Evolutionary conservation across 2,329 filamentous ascomycete species (phyloP).

Genomic region (Calonectria crousiana): DNA sequence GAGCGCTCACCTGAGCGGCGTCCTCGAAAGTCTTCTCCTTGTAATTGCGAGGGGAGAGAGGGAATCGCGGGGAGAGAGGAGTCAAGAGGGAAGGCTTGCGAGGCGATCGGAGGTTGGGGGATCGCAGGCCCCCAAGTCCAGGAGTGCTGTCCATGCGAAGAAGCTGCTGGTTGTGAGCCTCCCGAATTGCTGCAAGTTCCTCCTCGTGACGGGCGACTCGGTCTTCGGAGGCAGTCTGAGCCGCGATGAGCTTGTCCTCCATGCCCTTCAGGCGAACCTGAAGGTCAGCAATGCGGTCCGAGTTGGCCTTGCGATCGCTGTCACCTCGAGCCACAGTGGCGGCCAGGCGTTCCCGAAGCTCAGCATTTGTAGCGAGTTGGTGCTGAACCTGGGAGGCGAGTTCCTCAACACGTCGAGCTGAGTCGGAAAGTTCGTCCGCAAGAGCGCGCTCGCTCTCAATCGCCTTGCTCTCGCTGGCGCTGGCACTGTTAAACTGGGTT

Average conservation of each 20-base stretch:
- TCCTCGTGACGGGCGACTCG: constrained; percentile 87
- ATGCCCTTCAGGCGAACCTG: constrained; percentile 84
- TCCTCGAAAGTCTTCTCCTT: constrained; percentile 77
- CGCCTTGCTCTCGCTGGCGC: constrained; percentile 66
- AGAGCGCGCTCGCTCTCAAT: constrained; percentile 73
- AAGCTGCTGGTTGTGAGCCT: constrained; percentile 82
- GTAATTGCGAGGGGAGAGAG: constrained; percentile 57
- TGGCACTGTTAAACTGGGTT: constrained; percentile 70
- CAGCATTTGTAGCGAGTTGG: constrained; percentile 83
- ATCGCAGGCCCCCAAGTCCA: constrained; percentile 47
- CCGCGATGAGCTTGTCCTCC: constrained; percentile 85
- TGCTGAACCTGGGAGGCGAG: constrained; percentile 82
- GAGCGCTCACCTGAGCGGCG: constrained; percentile 77
- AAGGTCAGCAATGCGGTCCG: constrained; percentile 84
- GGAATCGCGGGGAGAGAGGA: constrained; percentile 52
- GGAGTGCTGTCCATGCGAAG: constrained; percentile 73
- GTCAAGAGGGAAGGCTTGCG: constrained; percentile 51
- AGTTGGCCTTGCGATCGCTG: constrained; percentile 82
- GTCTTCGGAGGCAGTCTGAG: constrained; percentile 89
- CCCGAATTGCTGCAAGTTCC: constrained; percentile 80
- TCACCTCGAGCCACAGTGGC: constrained; percentile 88
- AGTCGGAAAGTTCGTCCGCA: constrained; percentile 77
- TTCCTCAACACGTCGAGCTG: constrained; percentile 82
- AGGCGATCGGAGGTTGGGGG: constrained; percentile 47
- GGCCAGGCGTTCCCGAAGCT: constrained; percentile 80